Percentiles rank a stretch among this genome's conserved stretches.
Conservation (phyloP, 2,329 filamentous ascomycete genomes). For the Colletotrichum limetticola region DNA sequence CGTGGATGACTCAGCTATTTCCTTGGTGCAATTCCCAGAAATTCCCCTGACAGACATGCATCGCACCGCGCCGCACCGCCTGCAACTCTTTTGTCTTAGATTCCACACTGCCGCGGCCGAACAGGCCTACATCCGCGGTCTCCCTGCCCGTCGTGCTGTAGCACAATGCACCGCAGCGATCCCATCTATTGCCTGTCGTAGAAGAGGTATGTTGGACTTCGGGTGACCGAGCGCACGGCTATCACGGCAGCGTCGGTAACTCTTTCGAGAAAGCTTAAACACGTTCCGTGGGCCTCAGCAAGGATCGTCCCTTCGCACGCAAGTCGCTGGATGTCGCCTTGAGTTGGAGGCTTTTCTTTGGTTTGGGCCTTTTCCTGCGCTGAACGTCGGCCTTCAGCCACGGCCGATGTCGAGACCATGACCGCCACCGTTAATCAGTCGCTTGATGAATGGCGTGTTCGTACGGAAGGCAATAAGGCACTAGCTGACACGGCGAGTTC, state of each 20-base stretch:
- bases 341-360: neutral
- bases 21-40: neutral
- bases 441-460: neutral
- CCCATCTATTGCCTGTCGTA: neutral
- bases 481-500: neutral
- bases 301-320: neutral
- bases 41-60: conserved; percentile 5
- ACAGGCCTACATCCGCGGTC: neutral
- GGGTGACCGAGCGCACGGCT: conserved; percentile 24
- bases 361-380: neutral
- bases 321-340: neutral
- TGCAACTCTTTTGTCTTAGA: neutral
- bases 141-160: conserved; percentile 20
- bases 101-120: too few relatives aligned
- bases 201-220: neutral
- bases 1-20: conserved; percentile 14
- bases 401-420: neutral
- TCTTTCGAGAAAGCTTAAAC: neutral
- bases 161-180: neutral
- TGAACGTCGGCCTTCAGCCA: neutral
- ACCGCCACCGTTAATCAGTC: neutral
- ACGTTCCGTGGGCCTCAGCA: neutral
- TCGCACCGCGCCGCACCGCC: neutral
- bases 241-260: neutral
- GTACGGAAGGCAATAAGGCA: neutral